Evolutionary conservation across 306 rosid genomes (phyloP), one percentile per base, ranked within the genome.

Genomic region (Oemleria cerasiformis): DNA sequence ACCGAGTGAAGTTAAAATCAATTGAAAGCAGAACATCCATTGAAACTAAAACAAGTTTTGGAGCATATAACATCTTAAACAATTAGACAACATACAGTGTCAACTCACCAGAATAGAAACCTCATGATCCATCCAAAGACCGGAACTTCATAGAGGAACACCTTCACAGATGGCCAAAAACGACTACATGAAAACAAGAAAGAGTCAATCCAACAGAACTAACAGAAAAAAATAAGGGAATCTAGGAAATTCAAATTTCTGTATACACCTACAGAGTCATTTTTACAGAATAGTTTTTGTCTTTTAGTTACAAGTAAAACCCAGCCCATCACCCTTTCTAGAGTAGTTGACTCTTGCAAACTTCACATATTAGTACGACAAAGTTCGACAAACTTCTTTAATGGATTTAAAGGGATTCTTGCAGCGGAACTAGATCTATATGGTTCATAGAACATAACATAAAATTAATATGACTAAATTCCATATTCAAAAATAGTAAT

Each of bases 121-220:
- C 69, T 89, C 76, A 91, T 75, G 67, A 93, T 48, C 98, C 98
- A 93, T 59, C 98, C 98, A 21, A 91, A 67, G 57, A 93, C 48
- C 49, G 97, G 97, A 79, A 93, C 85, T 50, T 91, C 91, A 67
- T 79, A 78, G 70, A 93, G 88, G 82, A 91, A 91, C 40, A 75
- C 81, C 87, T 87, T 87, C 74, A 91, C 65, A 58, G 97, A 88
- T 63, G 97, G 80, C 97, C 94, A 85, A 75, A 93, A 93, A 50
- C 91, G 96, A 57, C 98, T 91, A 74, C 90, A 84, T 74, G 70
- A 73, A 81, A 71, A 65, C 7, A 17, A 30, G 42, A 57, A 25
- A 57, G 50, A 9, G 16, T 53, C 23, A 44, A 39, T 20, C 3
- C 40, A 60, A 45, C 20, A 17, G 43, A 63, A n/a, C n/a, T 53